Percentiles rank a stretch among this genome's conserved stretches.
Evolutionary conservation across 345 rosid genomes (phyloP).

Genomic region (Geranium rotundifolium): DNA sequence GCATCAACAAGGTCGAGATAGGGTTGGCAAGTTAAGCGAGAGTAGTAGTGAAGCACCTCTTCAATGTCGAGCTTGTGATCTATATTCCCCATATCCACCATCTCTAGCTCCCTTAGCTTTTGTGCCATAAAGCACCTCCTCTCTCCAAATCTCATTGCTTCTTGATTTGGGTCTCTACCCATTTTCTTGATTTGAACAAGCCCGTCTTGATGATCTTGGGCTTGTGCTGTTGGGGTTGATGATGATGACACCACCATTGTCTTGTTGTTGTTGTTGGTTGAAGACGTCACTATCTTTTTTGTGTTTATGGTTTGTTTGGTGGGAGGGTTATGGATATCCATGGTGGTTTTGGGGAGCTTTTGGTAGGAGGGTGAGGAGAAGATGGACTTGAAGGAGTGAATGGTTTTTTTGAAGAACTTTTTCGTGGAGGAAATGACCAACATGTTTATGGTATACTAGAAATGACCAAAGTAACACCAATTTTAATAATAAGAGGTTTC

Average conservation of each 20-base stretch:
- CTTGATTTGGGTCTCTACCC: no score
- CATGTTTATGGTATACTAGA: background rate
- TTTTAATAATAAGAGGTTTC: no score
- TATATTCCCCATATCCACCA: slow-evolving; percentile 1
- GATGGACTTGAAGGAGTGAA: background rate
- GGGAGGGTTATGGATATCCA: background rate
- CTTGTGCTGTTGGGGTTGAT: background rate
- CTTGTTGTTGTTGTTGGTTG: no score
- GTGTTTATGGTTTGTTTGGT: no score
- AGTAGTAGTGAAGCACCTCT: slow-evolving; percentile 11
- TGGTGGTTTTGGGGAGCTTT: background rate
- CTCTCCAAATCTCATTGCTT: background rate
- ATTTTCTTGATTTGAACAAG: no score
- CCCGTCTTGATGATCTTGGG: no score
- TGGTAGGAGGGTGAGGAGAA: background rate
- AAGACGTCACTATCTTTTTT: no score
- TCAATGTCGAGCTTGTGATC: slow-evolving; percentile 9
- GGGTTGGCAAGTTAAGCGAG: background rate
- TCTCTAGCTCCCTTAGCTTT: slow-evolving; percentile 9
- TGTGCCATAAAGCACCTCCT: background rate
- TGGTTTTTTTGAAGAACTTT: background rate
- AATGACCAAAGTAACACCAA: no score
- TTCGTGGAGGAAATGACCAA: background rate
- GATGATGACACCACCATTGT: background rate
- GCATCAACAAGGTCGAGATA: slow-evolving; percentile 1